A percentile compares a stretch with the other conserved stretches of the same genome.
phyloP scores from a whole-genome alignment of 768 basidiomycete genomes.

The Lyophyllum atratum region DNA sequence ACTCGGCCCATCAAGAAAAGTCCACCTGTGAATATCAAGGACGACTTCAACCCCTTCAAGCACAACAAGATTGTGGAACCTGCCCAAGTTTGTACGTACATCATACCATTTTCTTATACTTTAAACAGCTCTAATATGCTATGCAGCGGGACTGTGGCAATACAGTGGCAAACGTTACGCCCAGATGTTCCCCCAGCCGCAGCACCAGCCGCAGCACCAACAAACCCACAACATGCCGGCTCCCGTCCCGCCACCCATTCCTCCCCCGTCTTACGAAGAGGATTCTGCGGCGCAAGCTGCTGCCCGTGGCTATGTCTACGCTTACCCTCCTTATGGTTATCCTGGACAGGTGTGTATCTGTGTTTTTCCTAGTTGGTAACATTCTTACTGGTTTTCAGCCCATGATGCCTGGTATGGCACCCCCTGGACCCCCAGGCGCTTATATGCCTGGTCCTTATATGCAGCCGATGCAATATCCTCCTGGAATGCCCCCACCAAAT shows the following conservation, averaged over 20 bases:
- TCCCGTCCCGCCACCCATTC: constrained; percentile 67
- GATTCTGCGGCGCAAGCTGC: constrained; percentile 64
- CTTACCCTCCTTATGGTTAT: constrained; percentile 77
- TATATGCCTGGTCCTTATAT: constrained; percentile 83
- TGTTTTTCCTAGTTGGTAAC: background rate
- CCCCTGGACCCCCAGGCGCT: constrained; percentile 73
- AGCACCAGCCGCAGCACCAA: constrained; percentile 60
- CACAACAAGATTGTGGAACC: constrained; percentile 80
- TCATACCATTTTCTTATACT: background rate
- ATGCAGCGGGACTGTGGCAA: constrained; percentile 76
- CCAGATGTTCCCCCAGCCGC: constrained; percentile 69
- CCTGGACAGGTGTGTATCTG: constrained; percentile 63
- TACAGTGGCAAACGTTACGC: constrained; percentile 88
- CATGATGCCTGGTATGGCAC: constrained; percentile 86
- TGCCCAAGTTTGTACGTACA: constrained; percentile 65
- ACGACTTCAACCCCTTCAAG: constrained; percentile 98
- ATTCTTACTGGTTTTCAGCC: constrained; percentile 40
- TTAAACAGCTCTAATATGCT: background rate
- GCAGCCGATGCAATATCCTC: constrained; percentile 85
- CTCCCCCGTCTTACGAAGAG: constrained; percentile 80
- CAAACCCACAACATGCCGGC: constrained; percentile 67
- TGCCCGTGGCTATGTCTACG: constrained; percentile 66
- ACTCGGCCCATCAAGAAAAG: constrained; percentile 75
- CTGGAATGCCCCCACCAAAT: constrained; percentile 77
- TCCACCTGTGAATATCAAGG: constrained; percentile 80